Evolutionary conservation across 371 early-diverging fungal genomes (phyloP), one percentile per base, ranked within the genome.

Genomic region (Zychaea mexicana): DNA sequence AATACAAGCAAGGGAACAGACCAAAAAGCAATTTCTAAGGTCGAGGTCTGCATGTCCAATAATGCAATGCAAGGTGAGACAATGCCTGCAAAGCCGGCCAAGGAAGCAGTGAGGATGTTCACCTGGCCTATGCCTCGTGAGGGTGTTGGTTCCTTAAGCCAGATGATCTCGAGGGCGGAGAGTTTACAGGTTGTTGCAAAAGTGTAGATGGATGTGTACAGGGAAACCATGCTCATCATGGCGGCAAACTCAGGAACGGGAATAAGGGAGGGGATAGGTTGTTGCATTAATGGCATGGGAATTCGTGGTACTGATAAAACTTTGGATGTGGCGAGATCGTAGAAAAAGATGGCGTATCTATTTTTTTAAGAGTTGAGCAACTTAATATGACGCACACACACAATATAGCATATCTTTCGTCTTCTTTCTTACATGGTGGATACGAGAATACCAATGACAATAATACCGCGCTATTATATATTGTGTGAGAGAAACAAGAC

Each of bases 1-100:
- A 61, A 36, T 0, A 71, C 62, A 3, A 69, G 7, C 31, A 75
- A 32, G 0, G 79, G 79, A 12, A 78, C 46, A 0, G 65, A 19
- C 79, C 79, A 78, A 47, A 69, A 78, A 0, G 62, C 31, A 22
- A 73, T 13, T 54, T 78, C 79, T 1, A 71, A 52, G 22, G 32
- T 27, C 22, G 70, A 55, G 2, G 63, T 61, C n/a, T n/a, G n/a
- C 45, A n/a, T 15, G 19, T 61, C 59, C 21, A 59, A 42, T 9
- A 72, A 47, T 10, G 74, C 58, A 8, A 68, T 24, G 1, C 62
- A 2, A 4, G 74, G 74, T 12, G 70, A 57, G 3, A 74, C 54
- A 1, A 21, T 22, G 5, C 68, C 70, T 9, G 49, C n/a, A 1
- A 56, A 24, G 3, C n/a, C 60, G 22, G 68, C 36, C 15, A 64